Conservation (phyloP, 305 asterid genomes). For the Fraxinus floribunda region DNA sequence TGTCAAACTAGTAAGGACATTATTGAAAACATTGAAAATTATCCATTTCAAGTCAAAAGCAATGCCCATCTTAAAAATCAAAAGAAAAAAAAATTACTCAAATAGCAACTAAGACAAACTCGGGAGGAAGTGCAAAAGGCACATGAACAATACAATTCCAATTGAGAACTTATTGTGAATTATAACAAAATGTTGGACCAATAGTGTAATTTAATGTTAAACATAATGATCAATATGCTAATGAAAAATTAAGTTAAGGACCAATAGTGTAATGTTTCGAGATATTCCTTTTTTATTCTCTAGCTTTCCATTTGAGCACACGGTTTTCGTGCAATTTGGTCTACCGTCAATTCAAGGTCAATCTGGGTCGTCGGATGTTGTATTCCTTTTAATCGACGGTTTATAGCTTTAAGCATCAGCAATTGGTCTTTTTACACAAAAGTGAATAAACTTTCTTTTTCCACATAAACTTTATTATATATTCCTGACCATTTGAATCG, state of each 20-base stretch:
- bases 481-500: background rate
- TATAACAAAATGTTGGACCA: background rate
- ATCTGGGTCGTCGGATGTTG: background rate
- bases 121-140: background rate
- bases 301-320: background rate
- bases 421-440: background rate
- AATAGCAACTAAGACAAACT: background rate
- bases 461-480: background rate
- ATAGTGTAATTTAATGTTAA: background rate
- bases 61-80: background rate
- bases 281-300: background rate
- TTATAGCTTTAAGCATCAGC: background rate
- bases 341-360: background rate
- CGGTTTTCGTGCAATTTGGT: background rate
- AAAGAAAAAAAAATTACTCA: background rate
- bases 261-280: background rate
- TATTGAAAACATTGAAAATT: background rate
- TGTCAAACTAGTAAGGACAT: background rate
- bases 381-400: background rate
- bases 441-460: background rate
- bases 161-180: background rate
- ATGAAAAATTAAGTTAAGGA: background rate
- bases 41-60: background rate
- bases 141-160: background rate
- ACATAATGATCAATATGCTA: background rate